Evolutionary conservation across 306 rosid species (phyloP).

Genomic region (Trifolium repens): DNA sequence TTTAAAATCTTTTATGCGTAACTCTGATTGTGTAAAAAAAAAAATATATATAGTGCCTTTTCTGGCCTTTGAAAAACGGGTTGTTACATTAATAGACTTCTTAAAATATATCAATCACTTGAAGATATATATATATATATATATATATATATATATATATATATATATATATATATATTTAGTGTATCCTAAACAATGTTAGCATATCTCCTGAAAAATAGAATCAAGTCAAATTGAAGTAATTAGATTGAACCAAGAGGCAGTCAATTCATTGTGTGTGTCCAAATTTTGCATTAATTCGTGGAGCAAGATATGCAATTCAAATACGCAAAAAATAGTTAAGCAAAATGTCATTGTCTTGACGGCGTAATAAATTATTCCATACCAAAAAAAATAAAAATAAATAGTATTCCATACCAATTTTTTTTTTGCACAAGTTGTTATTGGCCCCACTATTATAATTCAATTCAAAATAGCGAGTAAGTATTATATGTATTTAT

Average conservation of each 20-base stretch:
- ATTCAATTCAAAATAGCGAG: too few relatives aligned
- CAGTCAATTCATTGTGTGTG: constrained; percentile 26
- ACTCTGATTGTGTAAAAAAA: too few relatives aligned
- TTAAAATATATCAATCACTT: too few relatives aligned
- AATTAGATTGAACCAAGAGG: constrained; percentile 18
- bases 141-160: neutral
- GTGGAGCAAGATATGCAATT: constrained; percentile 30
- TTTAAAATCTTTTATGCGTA: too few relatives aligned
- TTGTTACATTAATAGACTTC: too few relatives aligned
- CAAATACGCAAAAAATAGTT: constrained; percentile 38
- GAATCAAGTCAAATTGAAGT: neutral
- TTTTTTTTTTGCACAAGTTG: too few relatives aligned
- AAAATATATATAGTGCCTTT: too few relatives aligned
- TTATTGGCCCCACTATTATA: neutral
- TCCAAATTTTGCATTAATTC: constrained; percentile 37
- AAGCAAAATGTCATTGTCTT: constrained; percentile 44
- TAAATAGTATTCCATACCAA: too few relatives aligned
- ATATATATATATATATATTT: neutral
- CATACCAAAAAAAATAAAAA: neutral
- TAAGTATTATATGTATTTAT: too few relatives aligned
- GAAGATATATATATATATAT: neutral
- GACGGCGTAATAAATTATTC: constrained; percentile 17
- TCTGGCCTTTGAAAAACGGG: too few relatives aligned
- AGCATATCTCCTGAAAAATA: neutral
- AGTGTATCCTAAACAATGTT: neutral